Percentiles rank a stretch among this genome's conserved stretches.
Evolutionary conservation across 2,329 filamentous ascomycete species (phyloP).

Genomic region (Penicillium sclerotigenum): DNA sequence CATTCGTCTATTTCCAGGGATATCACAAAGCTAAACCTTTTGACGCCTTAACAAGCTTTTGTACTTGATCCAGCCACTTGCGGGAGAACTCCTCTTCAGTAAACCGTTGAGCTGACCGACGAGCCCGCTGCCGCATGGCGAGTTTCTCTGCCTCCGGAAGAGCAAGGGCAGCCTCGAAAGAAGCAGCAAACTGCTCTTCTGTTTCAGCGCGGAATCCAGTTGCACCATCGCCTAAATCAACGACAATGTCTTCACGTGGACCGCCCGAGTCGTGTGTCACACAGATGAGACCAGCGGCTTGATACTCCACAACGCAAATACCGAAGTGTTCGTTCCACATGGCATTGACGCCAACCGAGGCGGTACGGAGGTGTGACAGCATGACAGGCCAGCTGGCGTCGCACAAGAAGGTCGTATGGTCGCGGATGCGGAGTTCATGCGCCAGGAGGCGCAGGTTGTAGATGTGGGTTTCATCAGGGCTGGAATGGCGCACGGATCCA

Average conservation of each 20-base stretch:
- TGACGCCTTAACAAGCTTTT: constrained; percentile 59
- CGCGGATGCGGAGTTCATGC: constrained; percentile 80
- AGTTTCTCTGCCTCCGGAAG: constrained; percentile 60
- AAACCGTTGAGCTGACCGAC: constrained; percentile 76
- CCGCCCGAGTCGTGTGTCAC: constrained; percentile 94
- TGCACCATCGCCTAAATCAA: constrained; percentile 70
- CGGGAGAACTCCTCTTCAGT: constrained; percentile 80
- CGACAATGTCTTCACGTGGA: constrained; percentile 89
- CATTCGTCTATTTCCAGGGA: constrained; percentile 12
- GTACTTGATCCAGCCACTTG: constrained; percentile 74
- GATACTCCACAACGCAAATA: constrained; percentile 96
- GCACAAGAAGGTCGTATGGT: constrained; percentile 80
- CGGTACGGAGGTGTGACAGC: constrained; percentile 70
- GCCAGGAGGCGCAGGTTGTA: constrained; percentile 83
- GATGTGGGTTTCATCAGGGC: constrained; percentile 57
- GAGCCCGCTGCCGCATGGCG: constrained; percentile 70
- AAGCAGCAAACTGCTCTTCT: constrained; percentile 72
- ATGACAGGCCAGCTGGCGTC: constrained; percentile 89
- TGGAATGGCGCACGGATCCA: constrained; percentile 78
- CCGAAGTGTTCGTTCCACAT: constrained; percentile 99
- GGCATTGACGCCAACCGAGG: constrained; percentile 86
- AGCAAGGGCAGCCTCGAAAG: constrained; percentile 74
- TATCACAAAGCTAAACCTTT: constrained; percentile 9
- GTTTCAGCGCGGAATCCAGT: constrained; percentile 87
- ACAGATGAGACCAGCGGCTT: constrained; percentile 86